phyloP scores from a whole-genome alignment of 148 eudicot species.

The Drosera capensis region DNA sequence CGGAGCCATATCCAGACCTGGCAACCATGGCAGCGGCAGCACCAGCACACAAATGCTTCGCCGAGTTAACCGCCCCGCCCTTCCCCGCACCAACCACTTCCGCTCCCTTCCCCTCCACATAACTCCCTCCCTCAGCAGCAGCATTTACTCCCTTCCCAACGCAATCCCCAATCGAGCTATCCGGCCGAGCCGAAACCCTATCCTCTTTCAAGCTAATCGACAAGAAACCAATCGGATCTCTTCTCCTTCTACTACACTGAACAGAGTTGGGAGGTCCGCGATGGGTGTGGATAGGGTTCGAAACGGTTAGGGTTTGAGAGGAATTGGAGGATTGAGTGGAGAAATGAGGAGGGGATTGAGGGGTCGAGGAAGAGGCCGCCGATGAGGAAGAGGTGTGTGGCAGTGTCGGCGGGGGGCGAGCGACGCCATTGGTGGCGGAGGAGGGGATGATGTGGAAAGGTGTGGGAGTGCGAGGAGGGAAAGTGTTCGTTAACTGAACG shows the following conservation, averaged over 20 bases:
- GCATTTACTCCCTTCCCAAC: neutral
- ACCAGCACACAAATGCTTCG: slow-evolving; percentile 88
- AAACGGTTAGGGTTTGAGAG: neutral
- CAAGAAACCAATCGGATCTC: too few species aligned
- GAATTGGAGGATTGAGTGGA: slow-evolving; percentile 13
- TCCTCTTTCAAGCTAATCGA: neutral
- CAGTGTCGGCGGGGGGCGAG: too few species aligned
- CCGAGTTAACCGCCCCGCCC: slow-evolving; percentile 52
- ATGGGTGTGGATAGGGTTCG: too few species aligned
- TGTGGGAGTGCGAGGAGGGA: too few species aligned
- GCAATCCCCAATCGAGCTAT: neutral
- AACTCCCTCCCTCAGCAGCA: slow-evolving; percentile 6
- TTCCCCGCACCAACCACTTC: slow-evolving; percentile 11
- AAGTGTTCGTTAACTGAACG: too few species aligned
- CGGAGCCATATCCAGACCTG: slow-evolving; percentile 33
- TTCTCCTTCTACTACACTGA: too few species aligned
- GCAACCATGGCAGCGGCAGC: slow-evolving; percentile 94
- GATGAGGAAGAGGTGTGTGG: too few species aligned
- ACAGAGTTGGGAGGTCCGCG: too few species aligned
- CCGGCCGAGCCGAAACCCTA: slow-evolving; percentile 8
- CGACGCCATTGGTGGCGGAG: too few species aligned
- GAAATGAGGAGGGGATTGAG: slow-evolving; percentile 29
- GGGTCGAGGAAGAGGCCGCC: slow-evolving; percentile 64
- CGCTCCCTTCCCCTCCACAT: slow-evolving; percentile 5
- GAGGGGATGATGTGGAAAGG: neutral